These are phyloP conservation scores for Balakata baccata DNA, from an alignment of 345 rosid genomes.

Conservation along the genomic window DNA sequence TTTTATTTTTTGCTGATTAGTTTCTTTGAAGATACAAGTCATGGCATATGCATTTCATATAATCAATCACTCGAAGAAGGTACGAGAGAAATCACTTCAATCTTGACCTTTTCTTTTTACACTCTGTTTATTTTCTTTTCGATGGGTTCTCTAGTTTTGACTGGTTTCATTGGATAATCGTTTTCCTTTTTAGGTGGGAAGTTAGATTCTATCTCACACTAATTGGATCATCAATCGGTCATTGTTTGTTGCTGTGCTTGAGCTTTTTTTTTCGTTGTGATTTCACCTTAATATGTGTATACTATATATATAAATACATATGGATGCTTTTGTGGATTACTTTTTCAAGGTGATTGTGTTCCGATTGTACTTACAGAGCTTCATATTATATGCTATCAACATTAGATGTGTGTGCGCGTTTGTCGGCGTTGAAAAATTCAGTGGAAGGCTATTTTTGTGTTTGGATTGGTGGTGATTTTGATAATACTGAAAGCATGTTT, in stretches of 20 bases:
- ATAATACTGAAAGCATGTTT: no score
- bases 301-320: neutral
- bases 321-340: neutral
- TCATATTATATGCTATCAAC: neutral
- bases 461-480: neutral
- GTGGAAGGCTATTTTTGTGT: neutral
- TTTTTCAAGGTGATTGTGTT: neutral
- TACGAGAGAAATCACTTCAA: neutral
- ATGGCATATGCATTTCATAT: constrained; percentile 57
- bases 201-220: neutral
- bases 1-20: neutral
- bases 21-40: constrained; percentile 12
- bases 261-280: neutral
- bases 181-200: neutral
- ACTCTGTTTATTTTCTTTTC: neutral
- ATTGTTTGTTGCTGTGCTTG: neutral
- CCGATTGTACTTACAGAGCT: neutral
- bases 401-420: neutral
- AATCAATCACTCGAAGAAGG: constrained; percentile 63
- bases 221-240: neutral
- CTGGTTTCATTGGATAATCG: neutral
- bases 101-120: neutral
- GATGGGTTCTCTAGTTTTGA: neutral
- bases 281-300: neutral
- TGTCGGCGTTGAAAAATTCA: neutral